Conservation (phyloP, 2,329 filamentous ascomycete genomes). For the Lecanicillium sp. region DNA sequence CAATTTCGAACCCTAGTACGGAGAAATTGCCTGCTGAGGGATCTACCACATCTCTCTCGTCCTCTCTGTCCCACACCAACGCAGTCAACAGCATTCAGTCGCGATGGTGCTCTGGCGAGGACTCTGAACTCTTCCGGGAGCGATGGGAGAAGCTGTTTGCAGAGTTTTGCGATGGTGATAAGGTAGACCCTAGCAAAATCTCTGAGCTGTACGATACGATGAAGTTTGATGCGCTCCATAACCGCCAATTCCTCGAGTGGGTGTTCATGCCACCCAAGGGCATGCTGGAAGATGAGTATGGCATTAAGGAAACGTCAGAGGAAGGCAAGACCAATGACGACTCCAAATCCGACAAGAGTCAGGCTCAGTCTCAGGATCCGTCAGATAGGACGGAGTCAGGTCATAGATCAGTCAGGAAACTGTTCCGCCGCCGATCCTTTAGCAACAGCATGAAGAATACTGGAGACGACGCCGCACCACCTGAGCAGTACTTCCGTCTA, state of each 20-base stretch:
- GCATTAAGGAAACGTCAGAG: slow-evolving; percentile 30
- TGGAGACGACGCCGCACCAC: slow-evolving; percentile 41
- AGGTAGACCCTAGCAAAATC: slow-evolving; percentile 97
- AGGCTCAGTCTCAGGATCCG: slow-evolving; percentile 20
- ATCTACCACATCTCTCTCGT: slow-evolving; percentile 34
- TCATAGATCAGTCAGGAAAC: slow-evolving; percentile 27
- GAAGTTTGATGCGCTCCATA: slow-evolving; percentile 98
- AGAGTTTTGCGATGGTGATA: slow-evolving; percentile 94
- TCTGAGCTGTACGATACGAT: slow-evolving; percentile 98
- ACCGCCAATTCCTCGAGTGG: slow-evolving; percentile 93
- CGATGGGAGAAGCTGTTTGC: slow-evolving; percentile 97
- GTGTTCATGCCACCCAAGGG: slow-evolving; percentile 81
- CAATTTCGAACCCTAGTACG: slow-evolving; percentile 42
- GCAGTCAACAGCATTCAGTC: slow-evolving; percentile 67
- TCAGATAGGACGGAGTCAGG: slow-evolving; percentile 32
- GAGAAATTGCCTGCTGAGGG: slow-evolving; percentile 35
- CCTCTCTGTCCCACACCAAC: slow-evolving; percentile 51
- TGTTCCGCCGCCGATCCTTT: slow-evolving; percentile 55
- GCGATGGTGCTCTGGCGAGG: slow-evolving; percentile 94
- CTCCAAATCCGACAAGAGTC: slow-evolving; percentile 21
- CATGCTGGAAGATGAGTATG: slow-evolving; percentile 66
- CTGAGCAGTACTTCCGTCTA: slow-evolving; percentile 80
- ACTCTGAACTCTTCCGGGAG: slow-evolving; percentile 88
- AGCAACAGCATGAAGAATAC: slow-evolving; percentile 43
- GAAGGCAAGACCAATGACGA: slow-evolving; percentile 36